Base-by-base conservation (phyloP, 2,329 filamentous ascomycete species). In the Xylaria polymorpha region DNA sequence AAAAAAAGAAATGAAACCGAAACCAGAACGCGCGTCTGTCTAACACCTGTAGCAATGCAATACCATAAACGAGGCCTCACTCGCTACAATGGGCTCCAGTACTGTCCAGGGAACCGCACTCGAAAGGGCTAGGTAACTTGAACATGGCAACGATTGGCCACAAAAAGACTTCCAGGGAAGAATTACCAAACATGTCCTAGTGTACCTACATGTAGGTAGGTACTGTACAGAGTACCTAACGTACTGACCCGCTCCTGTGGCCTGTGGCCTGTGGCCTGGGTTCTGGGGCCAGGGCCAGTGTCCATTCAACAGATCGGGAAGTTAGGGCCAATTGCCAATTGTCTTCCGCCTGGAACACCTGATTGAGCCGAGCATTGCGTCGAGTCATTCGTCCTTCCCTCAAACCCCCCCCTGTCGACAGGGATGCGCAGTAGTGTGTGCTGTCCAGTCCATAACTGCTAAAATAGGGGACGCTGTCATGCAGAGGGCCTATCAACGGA, bases 381-480 rank as follows among this genome's bases (percentile, higher is more conserved):
- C 25, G 67, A 67, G 63, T 57, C 67, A 64, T 64, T 66, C 56
- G 41, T 50, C 67, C 55, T 51, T 53, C 55, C 53, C 64, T 48
- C 66, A 14, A 20, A 43, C 37, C 58, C 64, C 35, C 58, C 64
- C 67, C 46, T 48, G 57, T 55, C 59, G 46, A 46, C 67, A 63
- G n/a, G 67, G 67, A 61, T 69, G 41, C 25, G 25, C 25, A 29
- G 25, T 29, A 29, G 56, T 8, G 46, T 64, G 65, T 32, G 60
- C 60, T 67, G 60, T 63, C 65, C 37, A 32, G 50, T 15, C 48
- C 22, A 14, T 12, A 37, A 14, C 55, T 61, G 46, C 58, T 55
- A 68, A 68, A 70, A 68, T 65, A 61, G 64, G 68, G 61, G 57
- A 68, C 65, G 48, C 56, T 51, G 53, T 61, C 56, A 64, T 60